Base-by-base conservation (phyloP, 2,329 filamentous ascomycete species). In the Amphichorda felina region DNA sequence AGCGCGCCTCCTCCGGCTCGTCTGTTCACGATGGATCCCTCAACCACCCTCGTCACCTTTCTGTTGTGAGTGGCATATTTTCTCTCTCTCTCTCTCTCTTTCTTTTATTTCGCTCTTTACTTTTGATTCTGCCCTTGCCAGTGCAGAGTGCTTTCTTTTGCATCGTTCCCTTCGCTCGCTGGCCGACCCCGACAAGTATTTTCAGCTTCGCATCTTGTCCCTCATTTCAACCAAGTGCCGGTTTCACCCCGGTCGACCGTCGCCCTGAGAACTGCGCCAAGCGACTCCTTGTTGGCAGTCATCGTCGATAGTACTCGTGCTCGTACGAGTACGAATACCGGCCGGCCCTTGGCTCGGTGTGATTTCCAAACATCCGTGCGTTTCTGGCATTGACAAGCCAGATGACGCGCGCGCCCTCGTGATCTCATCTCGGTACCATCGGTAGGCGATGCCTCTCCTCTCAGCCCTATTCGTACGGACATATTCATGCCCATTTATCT, bases 41-140 rank as follows among this genome's bases (percentile, higher is more conserved):
- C 65, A 29, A 80, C 76, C 16, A 78, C 78, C 40, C 72, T 82
- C 45, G 69, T 80, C 51, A 80, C 78, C 41, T 82, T 82, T 54
- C 67, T 76, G 58, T 57, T 79, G 75, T 79, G 63, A 72, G 74
- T 75, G 50, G 38, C 47, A 47, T 39, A 39, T 45, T 42, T 39
- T 35, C 28, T 33, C 13, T 40, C 46, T 37, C 35, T 42, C 44
- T 34, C 36, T 41, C 45, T 42, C 41, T 37, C 45, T 40, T 46
- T 40, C 45, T 43, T 41, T 34, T 35, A 40, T 39, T 33, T 43
- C n/a, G n/a, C n/a, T n/a, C n/a, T n/a, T n/a, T n/a, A n/a, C n/a
- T n/a, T n/a, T n/a, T n/a, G n/a, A n/a, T n/a, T n/a, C n/a, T n/a
- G n/a, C n/a, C n/a, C n/a, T n/a, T n/a, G n/a, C n/a, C n/a, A n/a